These are phyloP conservation scores for Picochlorum sp. DNA, from an alignment of 139 green algal genomes.

Conservation along the genomic window DNA sequence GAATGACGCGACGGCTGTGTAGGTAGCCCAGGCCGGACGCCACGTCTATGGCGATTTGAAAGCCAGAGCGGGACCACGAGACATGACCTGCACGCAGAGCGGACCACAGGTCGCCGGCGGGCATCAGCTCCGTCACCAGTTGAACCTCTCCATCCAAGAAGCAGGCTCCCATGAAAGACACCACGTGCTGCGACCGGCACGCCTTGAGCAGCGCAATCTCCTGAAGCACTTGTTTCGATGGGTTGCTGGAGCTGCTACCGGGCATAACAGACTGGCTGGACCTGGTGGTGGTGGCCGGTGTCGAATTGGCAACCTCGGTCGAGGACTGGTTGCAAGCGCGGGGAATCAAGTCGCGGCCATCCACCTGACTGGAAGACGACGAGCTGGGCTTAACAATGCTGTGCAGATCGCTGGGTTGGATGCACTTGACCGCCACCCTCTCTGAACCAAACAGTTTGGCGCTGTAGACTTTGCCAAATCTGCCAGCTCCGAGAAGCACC, in stretches of 20 bases:
- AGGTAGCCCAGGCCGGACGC: constrained; percentile 26
- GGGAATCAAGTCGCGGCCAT: too few species aligned
- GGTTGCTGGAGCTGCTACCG: too few species aligned
- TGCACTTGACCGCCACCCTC: constrained; percentile 1
- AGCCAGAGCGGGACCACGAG: constrained; percentile 7
- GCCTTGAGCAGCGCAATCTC: background rate
- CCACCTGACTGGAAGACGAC: too few species aligned
- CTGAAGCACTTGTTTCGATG: too few species aligned
- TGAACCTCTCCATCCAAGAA: background rate
- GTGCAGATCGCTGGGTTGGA: background rate
- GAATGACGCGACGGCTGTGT: constrained; percentile 20
- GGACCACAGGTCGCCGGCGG: constrained; percentile 1
- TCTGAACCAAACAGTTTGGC: background rate
- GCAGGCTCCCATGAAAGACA: constrained; percentile 11
- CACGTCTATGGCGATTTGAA: constrained; percentile 24
- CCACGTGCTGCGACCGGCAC: background rate
- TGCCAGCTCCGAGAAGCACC: background rate
- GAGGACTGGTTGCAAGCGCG: too few species aligned
- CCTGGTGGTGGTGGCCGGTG: too few species aligned
- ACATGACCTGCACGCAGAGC: background rate
- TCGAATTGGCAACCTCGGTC: too few species aligned
- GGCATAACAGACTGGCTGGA: too few species aligned
- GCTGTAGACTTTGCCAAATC: constrained; percentile 3
- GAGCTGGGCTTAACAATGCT: too few species aligned
- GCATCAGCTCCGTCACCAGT: constrained; percentile 15